Evolutionary conservation across 139 green algal species (phyloP), one percentile per base, ranked within the genome.

Genomic region (Picochlorum costavermella): DNA sequence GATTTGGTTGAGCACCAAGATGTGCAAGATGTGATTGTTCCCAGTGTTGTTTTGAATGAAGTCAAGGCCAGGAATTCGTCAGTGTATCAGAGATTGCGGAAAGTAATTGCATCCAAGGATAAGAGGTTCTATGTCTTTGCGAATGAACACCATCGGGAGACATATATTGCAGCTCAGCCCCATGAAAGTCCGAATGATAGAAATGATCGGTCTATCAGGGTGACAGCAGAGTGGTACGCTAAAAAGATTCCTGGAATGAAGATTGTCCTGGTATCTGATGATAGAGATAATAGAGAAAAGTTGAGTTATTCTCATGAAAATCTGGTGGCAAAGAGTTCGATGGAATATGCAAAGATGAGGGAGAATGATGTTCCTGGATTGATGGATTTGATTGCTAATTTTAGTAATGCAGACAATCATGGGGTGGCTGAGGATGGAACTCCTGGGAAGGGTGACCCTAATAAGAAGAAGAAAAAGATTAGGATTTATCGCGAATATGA

Each of bases 161-260:
- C 89, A 0, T 89, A 84, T 53, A 73, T 92, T 13, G 78, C 76
- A 61, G 61, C 72, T 30, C 63, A 80, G 13, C 44, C 73, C 1
- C 83, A 85, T 11, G 93, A 98, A 78, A 82, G 63, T 3, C 81
- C 86, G 31, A 98, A 98, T 68, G 93, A 98, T 81, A 75, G 92
- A n/a, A 98, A 98, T 72, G 93, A 98, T 79, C 74, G 92, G n/a
- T 92, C 92, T 26, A 96, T 98, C n/a, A 74, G 92, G 1, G 77
- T 88, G 6, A 90, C 79, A 12, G 80, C 85, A 0, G 64, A 70
- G 20, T 98, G 88, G 89, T 96, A 90, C 48, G 9, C 25, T 8
- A 36, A 48, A 30, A 71, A 71, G 4, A 43, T 85, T 12, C 67
- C 65, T 0, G 44, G 36, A 17, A 76, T 67, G 26, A 65, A 69